phyloP scores from a whole-genome alignment of 345 rosid species.

The Gossypium ekmanianum region DNA sequence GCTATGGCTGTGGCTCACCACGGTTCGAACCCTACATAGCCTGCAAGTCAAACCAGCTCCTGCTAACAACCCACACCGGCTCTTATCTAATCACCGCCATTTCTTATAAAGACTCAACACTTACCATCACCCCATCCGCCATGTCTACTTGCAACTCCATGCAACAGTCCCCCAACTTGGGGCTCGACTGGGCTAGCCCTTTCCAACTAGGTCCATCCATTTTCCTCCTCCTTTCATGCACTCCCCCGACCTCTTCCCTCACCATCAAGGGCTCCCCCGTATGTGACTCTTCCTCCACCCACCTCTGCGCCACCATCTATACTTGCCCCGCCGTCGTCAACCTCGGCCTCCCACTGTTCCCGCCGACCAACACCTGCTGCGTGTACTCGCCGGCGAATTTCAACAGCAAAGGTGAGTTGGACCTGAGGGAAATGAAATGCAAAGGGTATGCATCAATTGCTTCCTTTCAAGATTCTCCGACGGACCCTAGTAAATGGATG shows the following conservation, averaged over 20 bases:
- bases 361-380: conserved; percentile 45
- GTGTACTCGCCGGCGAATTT: conserved; percentile 54
- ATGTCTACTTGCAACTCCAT: conserved; percentile 52
- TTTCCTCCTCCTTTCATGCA: conserved; percentile 43
- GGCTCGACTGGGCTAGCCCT: conserved; percentile 52
- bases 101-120: conserved; percentile 36
- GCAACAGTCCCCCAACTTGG: conserved; percentile 36
- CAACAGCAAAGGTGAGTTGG: conserved; percentile 37
- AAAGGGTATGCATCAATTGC: conserved; percentile 35
- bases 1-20: conserved; percentile 49
- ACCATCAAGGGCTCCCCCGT: conserved; percentile 32
- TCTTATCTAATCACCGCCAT: conserved; percentile 43
- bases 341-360: conserved; percentile 36
- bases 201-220: conserved; percentile 47
- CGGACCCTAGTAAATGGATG: conserved; percentile 39
- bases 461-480: conserved; percentile 36
- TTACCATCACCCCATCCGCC: conserved; percentile 31
- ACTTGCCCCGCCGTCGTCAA: conserved; percentile 38
- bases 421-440: conserved; percentile 29
- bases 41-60: conserved; percentile 30
- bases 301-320: conserved; percentile 42
- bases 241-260: conserved; percentile 35
- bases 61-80: conserved; percentile 47
- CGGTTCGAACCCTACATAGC: conserved; percentile 38
- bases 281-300: conserved; percentile 41